Evolutionary conservation across 345 rosid genomes (phyloP), one percentile per base, ranked within the genome.

Genomic region (Populus deltoides): DNA sequence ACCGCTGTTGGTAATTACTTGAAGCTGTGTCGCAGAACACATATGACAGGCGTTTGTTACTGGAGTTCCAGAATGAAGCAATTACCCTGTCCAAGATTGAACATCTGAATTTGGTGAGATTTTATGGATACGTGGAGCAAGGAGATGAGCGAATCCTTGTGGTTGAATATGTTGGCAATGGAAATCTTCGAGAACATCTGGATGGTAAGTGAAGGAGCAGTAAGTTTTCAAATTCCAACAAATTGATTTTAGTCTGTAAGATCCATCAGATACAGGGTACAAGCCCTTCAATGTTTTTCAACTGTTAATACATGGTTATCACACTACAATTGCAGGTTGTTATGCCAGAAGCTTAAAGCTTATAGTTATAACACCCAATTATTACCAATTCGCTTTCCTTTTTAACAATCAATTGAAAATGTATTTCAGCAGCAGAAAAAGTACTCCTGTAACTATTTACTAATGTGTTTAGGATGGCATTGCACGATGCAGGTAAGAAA

Each of bases 51-150:
- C 77, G 76, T 84, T 78, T 83, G 78, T 75, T 86, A 22, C 62
- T 62, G 83, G 97, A 95, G 79, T 95, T 92, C 92, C 87, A 86
- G 90, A 95, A 95, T 71, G 99, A 93, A 77, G 88, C 93, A 77
- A 85, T 82, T 81, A 85, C 98, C 25, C 75, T 93, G 83, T 93
- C 98, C 4, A 89, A 93, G 91, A 92, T 95, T 18, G 98, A 93
- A 82, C 99, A 95, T 88, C 80, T 91, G 83, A 92, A 88, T 87
- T 83, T 95, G 82, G 99, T 95, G 61, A 93, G 84, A 80, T 83
- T 92, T 11, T 86, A 88, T 72, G 99, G 99, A 24, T 93, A 85
- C 86, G 68, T 90, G 49, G 94, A 95, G 85, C 88, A 89, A 71
- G 82, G 65, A 57, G 94, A 90, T 8, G 99, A 93, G 86, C 83